These are phyloP conservation scores for Rhododendron vialii DNA, from an alignment of 148 eudicot genomes.

Conservation along the genomic window DNA sequence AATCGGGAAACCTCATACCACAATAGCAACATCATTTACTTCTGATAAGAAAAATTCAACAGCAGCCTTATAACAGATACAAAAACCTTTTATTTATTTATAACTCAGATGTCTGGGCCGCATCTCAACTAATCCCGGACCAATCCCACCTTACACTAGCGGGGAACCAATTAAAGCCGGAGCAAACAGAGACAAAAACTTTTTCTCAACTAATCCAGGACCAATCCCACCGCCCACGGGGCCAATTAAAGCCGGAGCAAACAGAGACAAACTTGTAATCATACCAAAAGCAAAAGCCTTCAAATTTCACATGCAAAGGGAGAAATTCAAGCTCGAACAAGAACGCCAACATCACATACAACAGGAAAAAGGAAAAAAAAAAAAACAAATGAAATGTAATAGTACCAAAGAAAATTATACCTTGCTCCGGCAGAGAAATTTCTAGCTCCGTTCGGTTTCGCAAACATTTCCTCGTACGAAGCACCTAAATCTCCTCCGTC, in stretches of 20 bases:
- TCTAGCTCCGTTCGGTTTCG: slow-evolving; percentile 12
- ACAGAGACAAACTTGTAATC: not conserved
- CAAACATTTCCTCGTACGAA: slow-evolving; percentile 37
- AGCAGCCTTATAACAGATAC: not conserved
- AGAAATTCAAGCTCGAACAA: not conserved
- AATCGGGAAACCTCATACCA: not conserved
- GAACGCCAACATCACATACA: not conserved
- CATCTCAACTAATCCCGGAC: not conserved
- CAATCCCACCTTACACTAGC: not conserved
- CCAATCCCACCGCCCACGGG: not conserved
- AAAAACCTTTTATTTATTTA: not conserved
- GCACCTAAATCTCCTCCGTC: slow-evolving; percentile 33
- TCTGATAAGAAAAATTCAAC: not conserved
- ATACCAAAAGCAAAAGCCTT: not conserved
- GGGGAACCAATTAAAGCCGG: not conserved
- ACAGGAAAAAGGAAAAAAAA: not conserved
- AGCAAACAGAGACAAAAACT: not conserved
- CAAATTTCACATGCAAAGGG: not conserved
- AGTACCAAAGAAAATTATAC: slow-evolving; percentile 14
- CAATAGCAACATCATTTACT: not conserved
- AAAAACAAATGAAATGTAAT: not conserved
- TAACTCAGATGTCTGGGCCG: not conserved
- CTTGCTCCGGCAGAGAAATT: slow-evolving; percentile 6
- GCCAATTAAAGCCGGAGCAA: not conserved
- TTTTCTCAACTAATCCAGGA: not conserved